A percentile compares a stretch with the other conserved stretches of the same genome.
Evolutionary conservation across 768 basidiomycete species (phyloP).

Genomic region (Cystofilobasidium ferigula): DNA sequence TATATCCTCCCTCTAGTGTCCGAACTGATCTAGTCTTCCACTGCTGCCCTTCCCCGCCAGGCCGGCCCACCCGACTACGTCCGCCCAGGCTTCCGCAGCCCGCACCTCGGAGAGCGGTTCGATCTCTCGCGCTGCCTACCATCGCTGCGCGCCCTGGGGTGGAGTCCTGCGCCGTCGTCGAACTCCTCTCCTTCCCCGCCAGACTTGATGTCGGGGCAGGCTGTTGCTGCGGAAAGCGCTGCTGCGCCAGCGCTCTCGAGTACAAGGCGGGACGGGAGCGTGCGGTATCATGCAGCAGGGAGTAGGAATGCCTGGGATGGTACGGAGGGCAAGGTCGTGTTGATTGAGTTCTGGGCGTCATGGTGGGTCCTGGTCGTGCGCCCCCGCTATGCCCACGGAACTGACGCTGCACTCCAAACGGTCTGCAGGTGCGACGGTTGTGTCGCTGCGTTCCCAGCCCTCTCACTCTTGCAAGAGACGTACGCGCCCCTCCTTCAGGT

Average conservation of each 20-base stretch:
- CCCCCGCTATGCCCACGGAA: background rate
- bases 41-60: background rate
- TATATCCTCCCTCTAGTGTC: too few relatives aligned
- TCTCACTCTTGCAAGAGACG: conserved; percentile 10
- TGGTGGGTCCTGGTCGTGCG: background rate
- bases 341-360: conserved; percentile 1
- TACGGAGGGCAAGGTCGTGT: background rate
- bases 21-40: too few relatives aligned
- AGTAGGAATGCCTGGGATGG: background rate
- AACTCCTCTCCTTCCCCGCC: background rate
- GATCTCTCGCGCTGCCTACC: background rate
- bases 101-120: background rate
- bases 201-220: too few relatives aligned
- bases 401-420: background rate
- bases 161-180: background rate
- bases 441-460: conserved; percentile 13
- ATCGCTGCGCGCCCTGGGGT: background rate
- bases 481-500: conserved; percentile 15
- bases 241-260: background rate
- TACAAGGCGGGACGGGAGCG: background rate
- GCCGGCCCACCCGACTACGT: background rate
- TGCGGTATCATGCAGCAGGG: too few relatives aligned
- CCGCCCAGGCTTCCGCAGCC: background rate
- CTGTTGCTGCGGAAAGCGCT: too few relatives aligned
- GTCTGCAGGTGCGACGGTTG: conserved; percentile 14